Conservation (phyloP, 202 grass and related monocot genomes). For the Brachypodium distachyon region DNA sequence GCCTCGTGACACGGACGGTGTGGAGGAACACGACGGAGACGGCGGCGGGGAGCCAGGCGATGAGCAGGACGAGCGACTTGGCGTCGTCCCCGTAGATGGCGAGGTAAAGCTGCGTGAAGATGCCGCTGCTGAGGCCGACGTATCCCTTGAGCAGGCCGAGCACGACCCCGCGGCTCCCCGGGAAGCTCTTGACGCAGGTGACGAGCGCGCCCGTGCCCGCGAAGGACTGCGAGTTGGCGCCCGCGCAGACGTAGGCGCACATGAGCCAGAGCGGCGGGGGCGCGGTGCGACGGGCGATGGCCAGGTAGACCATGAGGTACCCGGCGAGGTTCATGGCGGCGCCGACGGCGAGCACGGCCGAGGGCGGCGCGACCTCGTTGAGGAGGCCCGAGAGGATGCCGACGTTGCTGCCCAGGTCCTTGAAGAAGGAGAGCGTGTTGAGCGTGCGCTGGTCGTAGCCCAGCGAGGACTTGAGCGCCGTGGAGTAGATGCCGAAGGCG, state of each 20-base stretch:
- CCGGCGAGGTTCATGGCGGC: slow-evolving; percentile 73
- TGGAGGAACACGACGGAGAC: slow-evolving; percentile 73
- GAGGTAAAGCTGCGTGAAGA: slow-evolving; percentile 40
- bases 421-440: slow-evolving; percentile 87
- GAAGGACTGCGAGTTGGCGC: slow-evolving; percentile 55
- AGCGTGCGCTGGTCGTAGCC: slow-evolving; percentile 76
- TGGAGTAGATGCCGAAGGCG: slow-evolving; percentile 71
- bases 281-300: slow-evolving; percentile 43
- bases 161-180: slow-evolving; percentile 43
- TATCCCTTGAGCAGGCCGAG: slow-evolving; percentile 59
- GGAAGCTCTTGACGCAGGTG: too few species aligned
- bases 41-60: slow-evolving; percentile 77
- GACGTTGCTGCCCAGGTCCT: slow-evolving; percentile 75
- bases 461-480: slow-evolving; percentile 51
- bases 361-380: slow-evolving; percentile 73
- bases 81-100: slow-evolving; percentile 68
- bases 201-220: slow-evolving; percentile 64
- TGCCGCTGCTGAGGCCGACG: slow-evolving; percentile 47
- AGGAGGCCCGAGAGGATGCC: slow-evolving; percentile 64
- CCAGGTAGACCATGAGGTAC: slow-evolving; percentile 83
- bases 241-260: slow-evolving; percentile 75
- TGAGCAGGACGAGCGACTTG: slow-evolving; percentile 67
- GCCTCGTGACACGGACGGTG: slow-evolving; percentile 68
- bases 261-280: slow-evolving; percentile 61
- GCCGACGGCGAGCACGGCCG: slow-evolving; percentile 60